phyloP scores from a whole-genome alignment of 2,329 filamentous ascomycete genomes.

The Aspergillus felis region DNA sequence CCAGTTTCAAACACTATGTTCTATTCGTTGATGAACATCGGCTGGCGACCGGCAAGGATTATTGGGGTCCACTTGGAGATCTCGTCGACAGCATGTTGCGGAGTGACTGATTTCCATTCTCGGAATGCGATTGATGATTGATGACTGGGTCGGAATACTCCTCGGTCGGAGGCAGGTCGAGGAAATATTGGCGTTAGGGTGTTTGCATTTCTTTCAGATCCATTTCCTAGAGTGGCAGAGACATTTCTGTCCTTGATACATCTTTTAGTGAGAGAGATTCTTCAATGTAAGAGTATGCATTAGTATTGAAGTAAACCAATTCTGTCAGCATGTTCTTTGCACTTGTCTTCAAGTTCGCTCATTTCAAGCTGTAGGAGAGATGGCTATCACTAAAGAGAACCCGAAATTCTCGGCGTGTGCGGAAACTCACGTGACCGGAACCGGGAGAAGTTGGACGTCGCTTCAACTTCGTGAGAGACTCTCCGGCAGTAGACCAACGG shows the following conservation, averaged over 20 bases:
- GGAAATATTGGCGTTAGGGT: slow-evolving; percentile 13
- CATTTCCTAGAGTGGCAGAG: slow-evolving; percentile 1
- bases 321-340: not conserved
- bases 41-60: slow-evolving; percentile 89
- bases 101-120: slow-evolving; percentile 62
- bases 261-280: not conserved
- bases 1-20: slow-evolving; percentile 99
- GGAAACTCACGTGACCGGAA: slow-evolving; percentile 25
- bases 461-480: slow-evolving; percentile 15
- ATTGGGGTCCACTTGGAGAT: slow-evolving; percentile 93
- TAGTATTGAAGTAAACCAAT: not conserved
- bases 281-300: not conserved
- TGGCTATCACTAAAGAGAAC: slow-evolving; percentile 1
- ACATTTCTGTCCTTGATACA: not conserved
- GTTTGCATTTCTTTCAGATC: slow-evolving; percentile 6
- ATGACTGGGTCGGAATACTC: slow-evolving; percentile 2
- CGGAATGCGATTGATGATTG: not conserved
- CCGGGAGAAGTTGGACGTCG: slow-evolving; percentile 24
- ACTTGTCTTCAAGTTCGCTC: not conserved
- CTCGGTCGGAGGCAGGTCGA: slow-evolving; percentile 1
- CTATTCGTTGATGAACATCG: slow-evolving; percentile 97
- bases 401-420: slow-evolving; percentile 23
- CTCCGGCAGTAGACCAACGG: slow-evolving; percentile 7
- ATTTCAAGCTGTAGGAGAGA: not conserved
- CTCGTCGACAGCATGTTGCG: slow-evolving; percentile 96